Evolutionary conservation across 2,329 filamentous ascomycete genomes (phyloP), one percentile per base, ranked within the genome.

Genomic region (Botryotinia globosa): DNA sequence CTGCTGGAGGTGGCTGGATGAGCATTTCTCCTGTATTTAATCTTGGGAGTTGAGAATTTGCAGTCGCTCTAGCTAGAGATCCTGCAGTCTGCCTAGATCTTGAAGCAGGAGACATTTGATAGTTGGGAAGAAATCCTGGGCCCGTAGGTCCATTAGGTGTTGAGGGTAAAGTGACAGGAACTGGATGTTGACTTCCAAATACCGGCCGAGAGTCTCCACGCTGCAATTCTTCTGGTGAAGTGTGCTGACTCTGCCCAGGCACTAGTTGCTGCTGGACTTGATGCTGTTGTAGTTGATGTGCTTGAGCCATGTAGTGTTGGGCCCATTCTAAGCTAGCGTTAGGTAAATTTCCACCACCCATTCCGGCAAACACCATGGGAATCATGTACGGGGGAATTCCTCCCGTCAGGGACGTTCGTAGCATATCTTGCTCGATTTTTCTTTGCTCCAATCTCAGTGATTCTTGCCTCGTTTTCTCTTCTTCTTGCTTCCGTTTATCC

Each of bases 321-420:
- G 88, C 87, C 87, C 87, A 90, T 79, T 93, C 91, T 70, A 92
- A 77, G 5, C 88, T 87, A 45, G 87, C 85, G 75, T 88, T 88
- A 32, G 90, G 85, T 42, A 91, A 81, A 71, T 85, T 84, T 51
- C 89, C 89, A 56, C 90, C 90, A 63, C 87, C 87, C 85, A 93
- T 90, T 61, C 90, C 90, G 20, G 90, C 88, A 81, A 94, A 94
- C 37, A 94, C 89, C 73, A 93, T 83, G 10, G 92, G 92, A 39
- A 94, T 87, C 86, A 94, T 88, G 51, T 90, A 86, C 20, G 92
- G 91, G 16, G 92, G 92, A 68, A 94, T 89, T 18, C 92, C 91
- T 54, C 90, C 89, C 71, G 86, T 85, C 70, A 94, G 81, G 3
- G 91, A 92, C 34, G 91, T 89, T 71, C 87, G 85, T 73, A 94